Evolutionary conservation across 305 asterid species (phyloP).

Genomic region (Euphrasia arctica): DNA sequence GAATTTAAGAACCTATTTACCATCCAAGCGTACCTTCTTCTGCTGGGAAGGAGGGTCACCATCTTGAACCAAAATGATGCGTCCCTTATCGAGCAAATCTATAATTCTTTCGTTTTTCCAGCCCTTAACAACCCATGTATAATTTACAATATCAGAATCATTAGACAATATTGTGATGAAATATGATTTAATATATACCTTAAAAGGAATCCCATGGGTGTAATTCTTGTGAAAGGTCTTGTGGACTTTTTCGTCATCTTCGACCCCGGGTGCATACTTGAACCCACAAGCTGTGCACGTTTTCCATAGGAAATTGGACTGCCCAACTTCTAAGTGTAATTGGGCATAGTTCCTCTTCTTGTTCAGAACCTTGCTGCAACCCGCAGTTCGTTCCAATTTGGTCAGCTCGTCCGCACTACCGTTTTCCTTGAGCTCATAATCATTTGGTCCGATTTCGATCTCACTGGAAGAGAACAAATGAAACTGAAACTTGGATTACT

Average conservation of each 20-base stretch:
- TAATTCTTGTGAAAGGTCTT: constrained; percentile 68
- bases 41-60: constrained; percentile 59
- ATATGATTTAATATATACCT: constrained; percentile 38
- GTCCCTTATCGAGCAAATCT: constrained; percentile 41
- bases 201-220: constrained; percentile 61
- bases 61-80: constrained; percentile 55
- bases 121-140: constrained; percentile 41
- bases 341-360: constrained; percentile 71
- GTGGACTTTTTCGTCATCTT: constrained; percentile 68
- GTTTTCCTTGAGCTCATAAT: constrained; percentile 23
- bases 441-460: constrained; percentile 23
- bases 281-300: constrained; percentile 60
- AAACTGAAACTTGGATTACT: constrained; percentile 1
- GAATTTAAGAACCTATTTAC: neutral
- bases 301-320: constrained; percentile 60
- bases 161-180: constrained; percentile 7
- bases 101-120: constrained; percentile 63
- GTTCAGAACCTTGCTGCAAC: constrained; percentile 41
- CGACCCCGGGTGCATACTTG: constrained; percentile 59
- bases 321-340: constrained; percentile 64
- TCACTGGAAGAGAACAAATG: constrained; percentile 24
- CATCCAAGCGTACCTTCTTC: constrained; percentile 44
- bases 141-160: neutral
- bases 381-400: constrained; percentile 21
- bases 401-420: constrained; percentile 24